Base-by-base conservation (phyloP, 2,329 filamentous ascomycete genomes). In the Trichoderma simmonsii region DNA sequence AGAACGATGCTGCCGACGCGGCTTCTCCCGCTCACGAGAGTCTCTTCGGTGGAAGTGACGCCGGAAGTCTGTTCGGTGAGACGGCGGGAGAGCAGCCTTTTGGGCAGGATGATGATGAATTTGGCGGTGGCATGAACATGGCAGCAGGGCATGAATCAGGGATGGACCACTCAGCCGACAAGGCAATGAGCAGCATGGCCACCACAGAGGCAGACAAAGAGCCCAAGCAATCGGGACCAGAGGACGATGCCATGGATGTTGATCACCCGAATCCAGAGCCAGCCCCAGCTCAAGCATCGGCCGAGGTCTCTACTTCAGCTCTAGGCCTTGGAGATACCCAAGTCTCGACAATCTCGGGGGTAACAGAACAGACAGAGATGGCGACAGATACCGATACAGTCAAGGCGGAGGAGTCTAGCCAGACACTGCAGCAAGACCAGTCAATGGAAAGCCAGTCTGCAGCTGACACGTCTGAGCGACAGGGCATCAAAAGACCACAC, bases 21-120 rank as follows among this genome's bases (percentile, higher is more conserved):
- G 90, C 76, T 85, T 89, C 90, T 48, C 93, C 91, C 1, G 89
- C 90, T 12, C 92, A 95, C 73, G 88, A 90, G 75, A 97, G 93
- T 62, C 85, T 98, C 0, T 98, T 98, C 78, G 92, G 90, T 12
- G 92, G 92, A 1, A 94, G 93, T 24, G 89, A 90, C 24, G 90
- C 88, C 0, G 94, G 94, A 61, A 97, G 94, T 3, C 85, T 99
- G 1, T 99, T 98, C 79, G 96, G 95, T 2, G 94, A 97, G 75
- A 91, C 84, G 11, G 82, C 84, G 15, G 80, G 91, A 81, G 79
- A 81, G 81, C 79, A 87, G 28, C 90, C 89, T 5, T 97, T 94
- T 79, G 92, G 88, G 0, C 91, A 92, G 14, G 94, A 97, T 57
- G 94, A 97, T 54, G 94, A 97, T 76, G 93, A 95, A 75, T 94